A percentile compares a stretch with the other conserved stretches of the same genome.
Evolutionary conservation across 768 basidiomycete genomes (phyloP).

Genomic region (Leccinum sublutescens): DNA sequence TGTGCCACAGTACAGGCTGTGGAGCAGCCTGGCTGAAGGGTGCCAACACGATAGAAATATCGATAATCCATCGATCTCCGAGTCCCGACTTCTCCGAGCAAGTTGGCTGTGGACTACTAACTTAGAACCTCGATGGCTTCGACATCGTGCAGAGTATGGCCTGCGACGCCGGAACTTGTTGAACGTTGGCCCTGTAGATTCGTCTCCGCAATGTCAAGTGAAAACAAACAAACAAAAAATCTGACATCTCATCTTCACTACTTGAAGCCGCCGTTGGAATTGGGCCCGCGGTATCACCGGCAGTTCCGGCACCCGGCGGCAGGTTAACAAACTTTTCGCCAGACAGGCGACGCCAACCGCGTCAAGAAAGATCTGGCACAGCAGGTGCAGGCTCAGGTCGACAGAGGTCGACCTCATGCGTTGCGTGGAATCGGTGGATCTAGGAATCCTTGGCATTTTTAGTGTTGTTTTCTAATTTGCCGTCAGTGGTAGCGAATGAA

Average conservation of each 20-base stretch:
- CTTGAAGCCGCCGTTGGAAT: background rate
- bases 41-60: background rate
- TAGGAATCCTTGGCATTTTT: background rate
- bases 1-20: too few species aligned
- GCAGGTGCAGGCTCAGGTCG: background rate
- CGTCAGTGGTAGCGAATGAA: background rate
- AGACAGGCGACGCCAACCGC: background rate
- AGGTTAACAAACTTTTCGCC: background rate
- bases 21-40: too few species aligned
- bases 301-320: too few species aligned
- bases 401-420: background rate
- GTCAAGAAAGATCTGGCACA: background rate
- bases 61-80: background rate
- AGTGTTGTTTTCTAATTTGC: background rate
- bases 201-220: background rate
- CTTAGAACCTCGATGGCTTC: background rate
- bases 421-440: background rate
- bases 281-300: background rate
- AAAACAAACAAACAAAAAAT: background rate
- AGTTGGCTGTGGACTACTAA: background rate
- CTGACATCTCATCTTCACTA: background rate
- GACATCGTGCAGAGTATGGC: background rate
- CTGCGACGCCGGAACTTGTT: background rate
- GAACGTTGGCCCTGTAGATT: background rate
- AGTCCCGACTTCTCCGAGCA: background rate